phyloP scores from a whole-genome alignment of 208 protist genomes.

The Trypanosoma brucei region DNA sequence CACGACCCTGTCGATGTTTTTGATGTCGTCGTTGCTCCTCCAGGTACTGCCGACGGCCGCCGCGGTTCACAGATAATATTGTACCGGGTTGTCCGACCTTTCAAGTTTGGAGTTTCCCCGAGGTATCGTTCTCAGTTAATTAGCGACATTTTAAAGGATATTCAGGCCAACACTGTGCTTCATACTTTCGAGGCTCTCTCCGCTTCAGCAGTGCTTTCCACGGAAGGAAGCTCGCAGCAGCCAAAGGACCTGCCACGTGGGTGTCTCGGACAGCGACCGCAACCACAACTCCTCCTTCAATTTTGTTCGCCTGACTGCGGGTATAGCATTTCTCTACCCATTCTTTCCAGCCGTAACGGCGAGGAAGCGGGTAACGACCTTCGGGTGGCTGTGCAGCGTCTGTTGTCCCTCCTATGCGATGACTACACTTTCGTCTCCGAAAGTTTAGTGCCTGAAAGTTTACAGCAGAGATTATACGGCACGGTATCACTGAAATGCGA shows the following conservation, averaged over 20 bases:
- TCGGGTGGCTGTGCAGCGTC: constrained; percentile 25
- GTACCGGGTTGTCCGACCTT: constrained; percentile 14
- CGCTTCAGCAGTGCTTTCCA: constrained; percentile 8
- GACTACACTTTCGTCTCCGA: no score
- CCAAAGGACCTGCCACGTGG: constrained; percentile 19
- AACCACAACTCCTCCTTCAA: constrained; percentile 51
- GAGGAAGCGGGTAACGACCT: constrained; percentile 34
- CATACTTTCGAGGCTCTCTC: constrained; percentile 62
- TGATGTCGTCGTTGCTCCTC: constrained; percentile 40
- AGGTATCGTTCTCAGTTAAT: constrained; percentile 4
- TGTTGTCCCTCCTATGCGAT: not conserved
- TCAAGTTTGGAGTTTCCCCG: constrained; percentile 10
- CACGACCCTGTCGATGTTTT: constrained; percentile 29
- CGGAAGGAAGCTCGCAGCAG: constrained; percentile 6
- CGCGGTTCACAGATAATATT: constrained; percentile 8
- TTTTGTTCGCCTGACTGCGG: constrained; percentile 40
- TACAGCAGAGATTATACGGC: no score
- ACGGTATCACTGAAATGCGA: no score
- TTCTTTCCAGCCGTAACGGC: constrained; percentile 37
- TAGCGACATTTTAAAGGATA: constrained; percentile 36
- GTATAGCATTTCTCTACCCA: constrained; percentile 36
- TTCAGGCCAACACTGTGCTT: constrained; percentile 60
- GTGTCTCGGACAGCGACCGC: constrained; percentile 27
- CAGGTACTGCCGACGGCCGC: not conserved
- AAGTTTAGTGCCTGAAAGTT: no score